These are phyloP conservation scores for Dactylis glomerata DNA, from an alignment of 176 grass and related monocot species.

Conservation along the genomic window DNA sequence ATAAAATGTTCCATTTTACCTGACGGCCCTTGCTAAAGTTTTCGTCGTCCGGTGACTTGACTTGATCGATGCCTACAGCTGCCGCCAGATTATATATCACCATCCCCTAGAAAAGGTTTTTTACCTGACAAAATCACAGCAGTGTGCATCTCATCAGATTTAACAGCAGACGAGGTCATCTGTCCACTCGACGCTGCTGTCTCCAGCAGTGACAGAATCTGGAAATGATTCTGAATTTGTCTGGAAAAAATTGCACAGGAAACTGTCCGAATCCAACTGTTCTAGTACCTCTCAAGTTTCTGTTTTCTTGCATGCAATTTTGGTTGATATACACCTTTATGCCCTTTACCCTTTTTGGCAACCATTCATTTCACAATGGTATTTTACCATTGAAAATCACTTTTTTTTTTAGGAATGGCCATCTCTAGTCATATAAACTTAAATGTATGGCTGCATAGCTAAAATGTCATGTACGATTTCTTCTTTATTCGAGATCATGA, in stretches of 20 bases:
- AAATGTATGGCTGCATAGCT: not conserved
- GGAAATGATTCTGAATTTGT: not conserved
- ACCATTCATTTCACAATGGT: not conserved
- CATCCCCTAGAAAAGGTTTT: not conserved
- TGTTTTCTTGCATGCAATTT: not conserved
- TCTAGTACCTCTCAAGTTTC: not conserved
- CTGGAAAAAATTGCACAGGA: not conserved
- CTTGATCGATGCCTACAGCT: conserved; percentile 5
- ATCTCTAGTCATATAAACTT: too few species aligned
- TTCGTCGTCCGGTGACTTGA: conserved; percentile 8
- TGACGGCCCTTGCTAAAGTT: conserved; percentile 19
- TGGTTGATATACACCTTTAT: not conserved
- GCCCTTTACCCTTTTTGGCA: not conserved
- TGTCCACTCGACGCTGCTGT: not conserved
- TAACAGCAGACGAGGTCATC: conserved; percentile 8
- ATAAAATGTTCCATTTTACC: not conserved
- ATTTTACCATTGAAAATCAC: not conserved
- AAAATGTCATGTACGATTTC: not conserved
- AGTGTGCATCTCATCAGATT: not conserved
- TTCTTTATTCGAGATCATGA: not conserved
- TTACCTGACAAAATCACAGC: not conserved
- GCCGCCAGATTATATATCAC: not conserved
- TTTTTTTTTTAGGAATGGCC: not conserved
- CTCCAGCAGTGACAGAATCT: not conserved
- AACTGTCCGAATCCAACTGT: not conserved